Percentiles rank a stretch among this genome's conserved stretches.
Evolutionary conservation across 805 yeast species (phyloP).

Genomic region (Teunomyces gatunensis): DNA sequence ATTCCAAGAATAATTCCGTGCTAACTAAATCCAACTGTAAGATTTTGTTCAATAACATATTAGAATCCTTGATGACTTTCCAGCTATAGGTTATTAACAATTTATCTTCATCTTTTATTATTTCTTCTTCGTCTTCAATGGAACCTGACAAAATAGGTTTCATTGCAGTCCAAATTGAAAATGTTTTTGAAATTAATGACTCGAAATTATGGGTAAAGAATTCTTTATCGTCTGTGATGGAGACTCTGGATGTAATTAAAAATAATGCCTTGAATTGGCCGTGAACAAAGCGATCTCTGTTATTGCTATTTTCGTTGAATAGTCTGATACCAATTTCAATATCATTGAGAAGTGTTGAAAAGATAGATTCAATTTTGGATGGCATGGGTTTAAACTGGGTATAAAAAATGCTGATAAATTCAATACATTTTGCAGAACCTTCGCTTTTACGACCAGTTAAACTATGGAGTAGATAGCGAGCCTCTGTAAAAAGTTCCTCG

Average conservation of each 20-base stretch:
- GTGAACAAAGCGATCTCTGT: constrained; percentile 38
- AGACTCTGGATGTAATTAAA: constrained; percentile 30
- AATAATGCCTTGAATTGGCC: constrained; percentile 66
- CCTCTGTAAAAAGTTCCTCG: background rate
- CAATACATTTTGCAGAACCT: constrained; percentile 70
- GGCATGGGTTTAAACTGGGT: background rate
- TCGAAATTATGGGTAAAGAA: constrained; percentile 5
- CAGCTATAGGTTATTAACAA: constrained; percentile 67
- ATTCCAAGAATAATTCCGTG: constrained; percentile 22
- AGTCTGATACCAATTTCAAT: background rate
- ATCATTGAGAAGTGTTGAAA: background rate
- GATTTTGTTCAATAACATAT: constrained; percentile 49
- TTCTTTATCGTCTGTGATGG: background rate
- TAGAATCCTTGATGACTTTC: constrained; percentile 79
- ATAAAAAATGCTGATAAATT: constrained; percentile 39
- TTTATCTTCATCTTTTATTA: constrained; percentile 40
- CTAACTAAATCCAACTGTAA: constrained; percentile 25
- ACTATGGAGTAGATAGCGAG: constrained; percentile 26
- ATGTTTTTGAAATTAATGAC: constrained; percentile 18
- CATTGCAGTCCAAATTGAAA: constrained; percentile 43
- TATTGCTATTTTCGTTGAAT: background rate
- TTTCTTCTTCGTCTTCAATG: constrained; percentile 42
- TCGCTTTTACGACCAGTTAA: constrained; percentile 66
- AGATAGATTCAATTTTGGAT: background rate
- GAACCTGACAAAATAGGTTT: constrained; percentile 58